These are phyloP conservation scores for Oryza meridionalis DNA, from an alignment of 176 grass and related monocot genomes.

Conservation along the genomic window DNA sequence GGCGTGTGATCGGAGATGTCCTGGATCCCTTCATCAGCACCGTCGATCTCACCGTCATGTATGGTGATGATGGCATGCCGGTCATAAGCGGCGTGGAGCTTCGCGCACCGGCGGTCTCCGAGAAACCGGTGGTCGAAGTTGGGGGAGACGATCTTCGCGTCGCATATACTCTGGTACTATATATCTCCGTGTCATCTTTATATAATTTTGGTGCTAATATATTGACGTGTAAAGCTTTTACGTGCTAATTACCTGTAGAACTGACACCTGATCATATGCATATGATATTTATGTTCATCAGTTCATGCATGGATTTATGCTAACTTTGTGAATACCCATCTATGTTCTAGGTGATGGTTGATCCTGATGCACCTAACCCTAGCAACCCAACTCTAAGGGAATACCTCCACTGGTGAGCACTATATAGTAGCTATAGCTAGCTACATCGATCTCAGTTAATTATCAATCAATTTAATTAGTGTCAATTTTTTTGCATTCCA, in stretches of 20 bases:
- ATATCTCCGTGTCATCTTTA: no score
- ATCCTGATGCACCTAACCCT: constrained; percentile 89
- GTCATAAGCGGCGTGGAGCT: constrained; percentile 70
- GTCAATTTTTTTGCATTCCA: no score
- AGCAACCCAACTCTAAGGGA: constrained; percentile 81
- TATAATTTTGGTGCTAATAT: no score
- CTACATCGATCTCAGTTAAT: neutral
- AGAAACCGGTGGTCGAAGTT: constrained; percentile 57
- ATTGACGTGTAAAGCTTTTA: no score
- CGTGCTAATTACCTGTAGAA: no score
- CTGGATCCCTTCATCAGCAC: constrained; percentile 68
- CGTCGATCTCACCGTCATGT: constrained; percentile 46
- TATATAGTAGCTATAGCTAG: no score
- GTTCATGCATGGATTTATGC: neutral
- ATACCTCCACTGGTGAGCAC: constrained; percentile 86
- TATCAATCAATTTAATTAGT: neutral
- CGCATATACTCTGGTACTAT: constrained; percentile 64
- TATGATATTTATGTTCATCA: no score
- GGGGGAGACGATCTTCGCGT: constrained; percentile 61
- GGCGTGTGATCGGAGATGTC: constrained; percentile 69
- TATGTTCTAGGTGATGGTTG: constrained; percentile 75
- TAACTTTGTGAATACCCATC: neutral
- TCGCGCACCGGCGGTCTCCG: constrained; percentile 35
- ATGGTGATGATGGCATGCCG: constrained; percentile 39
- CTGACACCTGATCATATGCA: no score